Base-by-base conservation (phyloP, 164 flowering plant species). In the Echeveria elegans region DNA sequence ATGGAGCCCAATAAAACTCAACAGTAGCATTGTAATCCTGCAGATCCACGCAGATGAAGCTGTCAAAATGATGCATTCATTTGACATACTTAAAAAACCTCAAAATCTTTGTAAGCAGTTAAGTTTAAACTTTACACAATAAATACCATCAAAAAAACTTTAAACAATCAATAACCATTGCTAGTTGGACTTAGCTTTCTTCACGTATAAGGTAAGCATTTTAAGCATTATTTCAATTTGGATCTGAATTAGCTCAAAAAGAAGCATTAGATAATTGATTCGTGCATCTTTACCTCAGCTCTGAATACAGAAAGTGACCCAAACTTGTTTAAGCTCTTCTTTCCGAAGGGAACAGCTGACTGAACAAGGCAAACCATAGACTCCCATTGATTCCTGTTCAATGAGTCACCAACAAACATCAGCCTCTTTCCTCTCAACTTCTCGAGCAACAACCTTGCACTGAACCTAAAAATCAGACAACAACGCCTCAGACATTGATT, bases 1-100 rank as follows among this genome's bases (percentile, higher is more conserved):
- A 95, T 65, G 99, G 99, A 0, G 97, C 97, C 99, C 99, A 95
- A 62, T 92, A 92, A 70, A 92, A 95, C 72, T 92, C 99, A 32
- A 95, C 88, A 3, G 97, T 90, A 0, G 97, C 88, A 75, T 88
- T 82, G 60, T 88, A 95, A 34, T 92, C 94, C 97, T 95, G 65
- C 70, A 52, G 34, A 53, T 65, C 15, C 53, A 53, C 24, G 23
- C 19, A 29, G 21, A 21, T n/a, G 26, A 71, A 23, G 28, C 19
- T 56, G 61, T 26, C 60, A 23, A 53, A 23, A 2, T 26, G 26
- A 2, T 9, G 30, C 60, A 14, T 43, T 4, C 47, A 15, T 11
- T 43, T 43, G 47, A 43, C 15, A 43, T 0, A n/a, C n/a, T n/a
- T n/a, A n/a, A 15, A 15, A 34, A 43, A 43, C 1, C 15, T 43